phyloP scores from a whole-genome alignment of 768 basidiomycete genomes.

The Suillus variegatus region DNA sequence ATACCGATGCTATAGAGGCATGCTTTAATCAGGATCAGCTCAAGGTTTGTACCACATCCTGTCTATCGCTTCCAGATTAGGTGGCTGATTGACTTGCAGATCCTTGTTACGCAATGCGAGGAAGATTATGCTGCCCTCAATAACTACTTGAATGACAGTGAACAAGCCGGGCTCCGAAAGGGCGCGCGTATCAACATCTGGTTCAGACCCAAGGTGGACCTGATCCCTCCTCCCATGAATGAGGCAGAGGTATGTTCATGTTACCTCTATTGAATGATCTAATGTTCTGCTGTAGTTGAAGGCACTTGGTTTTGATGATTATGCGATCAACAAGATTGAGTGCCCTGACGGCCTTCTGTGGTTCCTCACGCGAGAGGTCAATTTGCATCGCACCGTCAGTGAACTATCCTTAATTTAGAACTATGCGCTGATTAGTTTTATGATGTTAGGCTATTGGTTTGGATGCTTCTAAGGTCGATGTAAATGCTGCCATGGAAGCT shows the following conservation, averaged over 20 bases:
- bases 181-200: constrained; percentile 61
- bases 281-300: constrained; percentile 48
- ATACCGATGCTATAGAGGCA: constrained; percentile 71
- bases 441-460: constrained; percentile 62
- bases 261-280: not conserved
- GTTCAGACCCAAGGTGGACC: constrained; percentile 49
- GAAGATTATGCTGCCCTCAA: constrained; percentile 81
- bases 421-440: not conserved
- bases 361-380: constrained; percentile 64
- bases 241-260: constrained; percentile 52
- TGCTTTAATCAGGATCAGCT: constrained; percentile 62
- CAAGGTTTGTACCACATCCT: constrained; percentile 47
- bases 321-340: constrained; percentile 77
- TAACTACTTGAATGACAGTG: constrained; percentile 62
- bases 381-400: constrained; percentile 75
- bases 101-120: constrained; percentile 80
- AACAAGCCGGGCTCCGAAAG: constrained; percentile 51
- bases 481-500: constrained; percentile 57
- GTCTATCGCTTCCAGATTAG: not conserved
- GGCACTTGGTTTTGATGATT: constrained; percentile 72
- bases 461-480: constrained; percentile 49
- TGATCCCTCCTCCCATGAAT: constrained; percentile 56
- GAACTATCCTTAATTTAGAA: not conserved
- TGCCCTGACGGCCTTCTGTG: constrained; percentile 75
- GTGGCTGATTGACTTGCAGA: constrained; percentile 43